Evolutionary conservation across 2,329 filamentous ascomycete species (phyloP).

Genomic region (Huntiella omanensis): DNA sequence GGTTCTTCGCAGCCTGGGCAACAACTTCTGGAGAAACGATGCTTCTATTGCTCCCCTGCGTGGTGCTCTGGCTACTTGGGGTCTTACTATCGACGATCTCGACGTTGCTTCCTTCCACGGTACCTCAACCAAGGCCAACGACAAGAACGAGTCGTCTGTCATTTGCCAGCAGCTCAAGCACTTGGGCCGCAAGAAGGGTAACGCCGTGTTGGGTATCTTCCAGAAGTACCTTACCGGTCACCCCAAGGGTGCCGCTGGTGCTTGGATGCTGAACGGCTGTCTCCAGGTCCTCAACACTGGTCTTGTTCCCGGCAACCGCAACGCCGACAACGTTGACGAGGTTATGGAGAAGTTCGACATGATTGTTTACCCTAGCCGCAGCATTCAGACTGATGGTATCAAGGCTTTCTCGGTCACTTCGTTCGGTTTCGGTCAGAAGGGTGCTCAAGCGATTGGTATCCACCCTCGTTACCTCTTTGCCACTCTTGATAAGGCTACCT

Average conservation of each 20-base stretch:
- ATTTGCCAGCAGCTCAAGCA: conserved; percentile 93
- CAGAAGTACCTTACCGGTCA: conserved; percentile 98
- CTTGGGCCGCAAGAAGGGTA: conserved; percentile 88
- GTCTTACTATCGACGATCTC: conserved; percentile 89
- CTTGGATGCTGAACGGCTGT: conserved; percentile 99
- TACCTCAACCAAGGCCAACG: conserved; percentile 94
- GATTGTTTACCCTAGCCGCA: conserved; percentile 89
- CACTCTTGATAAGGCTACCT: conserved; percentile 74
- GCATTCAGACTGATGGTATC: conserved; percentile 91
- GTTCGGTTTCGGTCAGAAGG: conserved; percentile 98
- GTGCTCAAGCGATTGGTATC: conserved; percentile 88
- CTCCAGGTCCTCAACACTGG: conserved; percentile 88
- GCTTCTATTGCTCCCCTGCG: conserved; percentile 83
- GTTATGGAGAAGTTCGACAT: conserved; percentile 96
- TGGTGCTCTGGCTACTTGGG: conserved; percentile 92
- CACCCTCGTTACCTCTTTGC: conserved; percentile 94
- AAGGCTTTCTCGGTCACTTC: conserved; percentile 98
- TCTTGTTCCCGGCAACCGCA: conserved; percentile 89
- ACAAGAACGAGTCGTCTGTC: conserved; percentile 98
- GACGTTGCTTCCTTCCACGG: conserved; percentile 96
- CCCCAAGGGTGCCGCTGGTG: conserved; percentile 96
- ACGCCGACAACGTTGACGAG: conserved; percentile 92
- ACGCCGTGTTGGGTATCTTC: conserved; percentile 91
- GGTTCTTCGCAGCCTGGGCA: conserved; percentile 77
- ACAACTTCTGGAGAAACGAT: conserved; percentile 98